These are phyloP conservation scores for Kwoniella botswanensis DNA, from an alignment of 768 basidiomycete species.

Conservation along the genomic window DNA sequence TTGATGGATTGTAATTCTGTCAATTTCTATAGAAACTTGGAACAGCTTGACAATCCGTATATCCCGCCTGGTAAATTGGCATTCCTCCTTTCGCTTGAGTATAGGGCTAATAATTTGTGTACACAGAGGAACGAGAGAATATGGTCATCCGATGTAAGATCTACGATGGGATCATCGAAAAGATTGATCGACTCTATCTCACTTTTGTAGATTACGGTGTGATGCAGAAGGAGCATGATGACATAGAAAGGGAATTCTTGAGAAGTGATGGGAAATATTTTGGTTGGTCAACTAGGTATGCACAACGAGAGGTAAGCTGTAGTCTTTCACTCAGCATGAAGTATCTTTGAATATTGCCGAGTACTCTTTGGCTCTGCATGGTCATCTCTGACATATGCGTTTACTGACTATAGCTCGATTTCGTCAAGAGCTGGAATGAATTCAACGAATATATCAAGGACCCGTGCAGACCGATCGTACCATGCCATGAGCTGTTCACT, in stretches of 20 bases:
- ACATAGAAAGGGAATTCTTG: background rate
- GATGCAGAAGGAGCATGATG: background rate
- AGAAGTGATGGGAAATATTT: background rate
- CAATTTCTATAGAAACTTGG: background rate
- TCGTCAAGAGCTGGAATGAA: constrained; percentile 4
- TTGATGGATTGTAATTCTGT: constrained; percentile 2
- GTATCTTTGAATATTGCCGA: too few relatives aligned
- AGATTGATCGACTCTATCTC: background rate
- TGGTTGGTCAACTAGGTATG: background rate
- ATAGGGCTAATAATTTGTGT: background rate
- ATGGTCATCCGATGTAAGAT: constrained; percentile 1
- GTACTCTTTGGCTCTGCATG: too few relatives aligned
- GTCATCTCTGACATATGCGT: too few relatives aligned
- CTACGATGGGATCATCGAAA: constrained; percentile 9
- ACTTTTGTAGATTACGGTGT: constrained; percentile 5
- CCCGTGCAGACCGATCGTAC: background rate
- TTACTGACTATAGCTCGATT: constrained; percentile 9
- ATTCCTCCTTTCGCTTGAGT: background rate
- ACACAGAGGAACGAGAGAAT: background rate
- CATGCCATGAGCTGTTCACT: background rate
- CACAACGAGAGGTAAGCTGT: background rate
- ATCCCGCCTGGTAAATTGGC: background rate
- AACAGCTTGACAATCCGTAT: background rate
- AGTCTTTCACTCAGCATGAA: too few relatives aligned
- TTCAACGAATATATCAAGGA: background rate